These are phyloP conservation scores for Exophiala spinifera DNA, from an alignment of 2,329 filamentous ascomycete species.

Conservation along the genomic window DNA sequence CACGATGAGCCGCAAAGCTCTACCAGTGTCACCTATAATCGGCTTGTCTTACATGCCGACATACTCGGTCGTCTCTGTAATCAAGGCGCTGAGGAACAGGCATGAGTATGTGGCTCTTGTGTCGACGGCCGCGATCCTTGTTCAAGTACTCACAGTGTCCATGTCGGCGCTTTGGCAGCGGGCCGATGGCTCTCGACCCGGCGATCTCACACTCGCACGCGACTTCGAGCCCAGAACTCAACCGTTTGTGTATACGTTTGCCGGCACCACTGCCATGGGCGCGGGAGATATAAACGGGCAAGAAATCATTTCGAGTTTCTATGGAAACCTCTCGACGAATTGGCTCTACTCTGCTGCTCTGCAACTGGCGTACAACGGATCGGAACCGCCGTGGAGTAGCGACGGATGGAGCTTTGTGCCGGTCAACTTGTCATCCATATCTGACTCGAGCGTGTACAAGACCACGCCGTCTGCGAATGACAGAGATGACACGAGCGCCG, in stretches of 20 bases:
- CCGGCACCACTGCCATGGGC: neutral
- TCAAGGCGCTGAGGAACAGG: conserved; percentile 5
- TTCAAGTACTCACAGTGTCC: conserved; percentile 8
- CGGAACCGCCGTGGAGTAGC: conserved; percentile 27
- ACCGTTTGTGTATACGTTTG: conserved; percentile 3
- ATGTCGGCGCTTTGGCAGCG: conserved; percentile 15
- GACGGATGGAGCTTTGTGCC: conserved; percentile 32
- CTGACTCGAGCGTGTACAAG: neutral
- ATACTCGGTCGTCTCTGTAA: conserved; percentile 1
- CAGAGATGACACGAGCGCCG: neutral
- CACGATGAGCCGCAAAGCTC: conserved; percentile 14
- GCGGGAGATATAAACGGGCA: neutral
- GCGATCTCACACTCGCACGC: neutral
- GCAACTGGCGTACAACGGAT: conserved; percentile 25
- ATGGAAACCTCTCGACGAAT: conserved; percentile 23
- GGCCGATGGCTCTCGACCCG: conserved; percentile 3
- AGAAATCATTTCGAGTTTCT: conserved; percentile 8
- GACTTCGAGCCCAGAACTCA: conserved; percentile 5
- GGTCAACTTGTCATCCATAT: conserved; percentile 5
- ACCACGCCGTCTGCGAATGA: neutral
- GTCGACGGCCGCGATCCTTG: conserved; percentile 1
- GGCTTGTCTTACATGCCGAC: conserved; percentile 8
- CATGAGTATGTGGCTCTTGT: conserved; percentile 10
- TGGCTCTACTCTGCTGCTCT: conserved; percentile 29
- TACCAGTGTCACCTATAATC: neutral